Base-by-base conservation (phyloP, 768 basidiomycete genomes). In the Boletellus ananas region DNA sequence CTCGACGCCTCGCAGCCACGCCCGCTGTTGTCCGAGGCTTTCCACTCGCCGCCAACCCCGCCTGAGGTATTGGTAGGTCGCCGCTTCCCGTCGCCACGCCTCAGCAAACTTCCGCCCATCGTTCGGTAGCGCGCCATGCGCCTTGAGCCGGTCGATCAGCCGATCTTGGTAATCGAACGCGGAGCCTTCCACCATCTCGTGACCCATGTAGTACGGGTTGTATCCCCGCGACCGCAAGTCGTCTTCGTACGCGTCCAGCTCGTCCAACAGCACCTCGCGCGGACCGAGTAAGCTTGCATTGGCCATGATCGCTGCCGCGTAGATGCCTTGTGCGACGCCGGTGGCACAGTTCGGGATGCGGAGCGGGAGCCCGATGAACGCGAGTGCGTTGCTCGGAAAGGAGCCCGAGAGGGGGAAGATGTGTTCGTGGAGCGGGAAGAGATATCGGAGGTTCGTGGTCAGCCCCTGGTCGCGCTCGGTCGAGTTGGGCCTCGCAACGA, bases 291-390 rank as follows among this genome's bases (percentile, higher is more conserved):
- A 53, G 18, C 60, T 60, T 4, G 70, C 66, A 43, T 78, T 69
- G 3, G 71, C 68, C 49, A 83, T 74, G 3, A 69, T 68, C 53
- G 78, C 74, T 0, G 74, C 69, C 12, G 67, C 64, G 50, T 79
- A 76, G 3, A 78, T 60, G 39, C 75, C 72, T 60, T 49, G 81
- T 8, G 79, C 79, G 16, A 34, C 18, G 3, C 12, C 25, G 4
- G 33, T 29, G 17, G 41, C 27, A 42, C 74, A 77, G 60, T 78
- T 79, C 9, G 73, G 63, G 37, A 77, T 74, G 42, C 69, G 59
- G 4, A 73, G 68, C 3, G 79, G 79, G 4, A 83, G 67, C 3
- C 81, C 80, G 49, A 82, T 67, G 61, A 84, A 81, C 5, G 78
- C 72, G 20, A 83, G 73, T 14, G 80, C 78, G 34, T 73, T 79